Percentiles rank a stretch among this genome's conserved stretches.
Evolutionary conservation across 2,329 filamentous ascomycete species (phyloP).

Genomic region (Nigrospora oryzae): DNA sequence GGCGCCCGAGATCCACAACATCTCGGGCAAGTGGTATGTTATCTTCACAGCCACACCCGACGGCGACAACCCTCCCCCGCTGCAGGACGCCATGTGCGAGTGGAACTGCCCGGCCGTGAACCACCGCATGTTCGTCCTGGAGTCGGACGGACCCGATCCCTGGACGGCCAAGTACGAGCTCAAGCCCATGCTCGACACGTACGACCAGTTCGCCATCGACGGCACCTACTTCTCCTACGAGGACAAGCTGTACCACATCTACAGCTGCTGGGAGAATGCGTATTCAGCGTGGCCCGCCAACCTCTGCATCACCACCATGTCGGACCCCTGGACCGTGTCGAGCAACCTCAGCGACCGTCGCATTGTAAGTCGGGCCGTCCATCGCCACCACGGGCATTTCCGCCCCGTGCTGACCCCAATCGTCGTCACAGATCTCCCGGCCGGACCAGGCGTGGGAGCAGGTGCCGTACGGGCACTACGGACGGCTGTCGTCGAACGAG

Average conservation of each 20-base stretch:
- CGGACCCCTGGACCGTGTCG: conserved; percentile 22
- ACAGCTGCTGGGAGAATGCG: conserved; percentile 25
- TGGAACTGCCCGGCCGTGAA: conserved; percentile 26
- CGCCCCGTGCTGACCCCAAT: no score
- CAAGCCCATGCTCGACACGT: conserved; percentile 23
- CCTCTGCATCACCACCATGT: conserved; percentile 25
- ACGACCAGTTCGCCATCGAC: conserved; percentile 26
- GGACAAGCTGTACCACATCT: conserved; percentile 23
- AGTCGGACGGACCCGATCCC: conserved; percentile 18
- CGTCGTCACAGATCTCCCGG: conserved; percentile 15
- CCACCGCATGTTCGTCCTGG: conserved; percentile 27
- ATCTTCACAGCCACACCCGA: conserved; percentile 26
- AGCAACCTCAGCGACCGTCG: conserved; percentile 20
- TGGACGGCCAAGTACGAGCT: conserved; percentile 22
- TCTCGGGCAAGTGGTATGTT: conserved; percentile 20
- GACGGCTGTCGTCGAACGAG: conserved; percentile 24
- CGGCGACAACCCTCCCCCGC: conserved; percentile 20
- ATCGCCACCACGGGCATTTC: no score
- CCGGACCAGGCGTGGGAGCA: conserved; percentile 26
- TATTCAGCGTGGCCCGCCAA: conserved; percentile 26
- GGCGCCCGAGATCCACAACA: conserved; percentile 25
- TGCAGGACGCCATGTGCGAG: conserved; percentile 23
- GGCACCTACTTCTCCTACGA: conserved; percentile 23
- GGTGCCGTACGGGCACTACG: conserved; percentile 23
- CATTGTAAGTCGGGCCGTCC: conserved; percentile 8